Percentiles rank a stretch among this genome's conserved stretches.
These are phyloP conservation scores for Colletotrichum liriopes DNA, from an alignment of 2,329 filamentous ascomycete species.

Conservation along the genomic window DNA sequence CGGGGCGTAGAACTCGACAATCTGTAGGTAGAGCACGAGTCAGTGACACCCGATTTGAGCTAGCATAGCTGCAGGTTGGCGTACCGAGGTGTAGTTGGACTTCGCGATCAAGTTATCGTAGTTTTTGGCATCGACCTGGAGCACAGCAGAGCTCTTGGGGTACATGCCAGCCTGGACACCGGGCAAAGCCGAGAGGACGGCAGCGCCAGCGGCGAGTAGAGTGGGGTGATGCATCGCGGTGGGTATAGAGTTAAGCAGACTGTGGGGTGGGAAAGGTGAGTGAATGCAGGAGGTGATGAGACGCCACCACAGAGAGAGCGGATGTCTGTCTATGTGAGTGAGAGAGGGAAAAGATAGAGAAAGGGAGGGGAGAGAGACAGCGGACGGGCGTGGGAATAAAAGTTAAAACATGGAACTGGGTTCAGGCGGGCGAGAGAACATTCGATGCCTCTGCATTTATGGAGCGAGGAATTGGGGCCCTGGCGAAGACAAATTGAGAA, in stretches of 20 bases:
- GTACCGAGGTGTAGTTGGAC: constrained; percentile 92
- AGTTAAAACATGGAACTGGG: constrained; percentile 20
- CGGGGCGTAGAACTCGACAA: constrained; percentile 92
- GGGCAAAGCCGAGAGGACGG: constrained; percentile 77
- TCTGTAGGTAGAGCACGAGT: constrained; percentile 55
- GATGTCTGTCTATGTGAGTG: not conserved
- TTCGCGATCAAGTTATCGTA: constrained; percentile 88
- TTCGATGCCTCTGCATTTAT: constrained; percentile 17
- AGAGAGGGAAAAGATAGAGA: not conserved
- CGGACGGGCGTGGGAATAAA: not conserved
- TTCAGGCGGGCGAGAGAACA: constrained; percentile 18
- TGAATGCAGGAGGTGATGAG: constrained; percentile 39
- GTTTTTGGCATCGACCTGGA: constrained; percentile 84
- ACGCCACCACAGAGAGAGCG: constrained; percentile 16
- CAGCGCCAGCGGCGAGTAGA: constrained; percentile 69
- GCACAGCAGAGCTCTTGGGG: constrained; percentile 86
- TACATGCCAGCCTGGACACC: constrained; percentile 83
- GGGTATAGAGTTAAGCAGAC: constrained; percentile 35
- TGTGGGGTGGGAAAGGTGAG: constrained; percentile 30
- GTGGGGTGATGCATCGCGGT: constrained; percentile 68
- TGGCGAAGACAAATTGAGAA: constrained; percentile 1
- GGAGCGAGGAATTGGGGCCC: not conserved
- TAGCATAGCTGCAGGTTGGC: not conserved
- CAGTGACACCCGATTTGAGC: not conserved
- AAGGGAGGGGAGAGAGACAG: not conserved